Percentiles rank a stretch among this genome's conserved stretches.
Evolutionary conservation across 2,329 filamentous ascomycete genomes (phyloP).

Genomic region (Orbilia brochopaga): DNA sequence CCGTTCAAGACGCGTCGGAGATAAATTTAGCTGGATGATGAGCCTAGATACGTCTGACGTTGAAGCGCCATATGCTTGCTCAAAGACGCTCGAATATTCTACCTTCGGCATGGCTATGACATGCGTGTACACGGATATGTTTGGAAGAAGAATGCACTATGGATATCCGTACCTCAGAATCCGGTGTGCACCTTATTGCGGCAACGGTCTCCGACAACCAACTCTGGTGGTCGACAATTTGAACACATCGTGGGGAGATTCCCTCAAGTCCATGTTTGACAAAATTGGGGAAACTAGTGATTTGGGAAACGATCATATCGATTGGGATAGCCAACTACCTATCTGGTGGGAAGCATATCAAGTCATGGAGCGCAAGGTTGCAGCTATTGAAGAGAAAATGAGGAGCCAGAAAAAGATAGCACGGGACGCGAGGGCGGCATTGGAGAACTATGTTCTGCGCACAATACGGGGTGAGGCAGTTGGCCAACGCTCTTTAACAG

Average conservation of each 20-base stretch:
- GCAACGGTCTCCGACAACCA: neutral
- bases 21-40: slow-evolving; percentile 7
- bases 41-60: slow-evolving; percentile 19
- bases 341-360: neutral
- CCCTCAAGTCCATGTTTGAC: neutral
- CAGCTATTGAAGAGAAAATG: too few species aligned
- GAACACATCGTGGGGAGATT: neutral
- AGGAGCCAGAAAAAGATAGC: too few species aligned
- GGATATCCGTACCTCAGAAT: neutral
- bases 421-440: too few species aligned
- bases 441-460: too few species aligned
- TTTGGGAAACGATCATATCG: neutral
- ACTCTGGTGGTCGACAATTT: neutral
- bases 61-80: neutral
- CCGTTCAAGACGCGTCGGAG: slow-evolving; percentile 19
- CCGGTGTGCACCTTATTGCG: neutral
- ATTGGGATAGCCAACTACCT: neutral
- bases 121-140: neutral
- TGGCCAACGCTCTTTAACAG: too few species aligned
- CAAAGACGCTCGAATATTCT: slow-evolving; percentile 6
- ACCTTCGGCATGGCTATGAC: slow-evolving; percentile 22
- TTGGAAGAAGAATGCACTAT: neutral
- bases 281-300: neutral
- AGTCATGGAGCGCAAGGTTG: neutral
- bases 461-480: too few species aligned